phyloP scores from a whole-genome alignment of 371 early-diverging fungal species.

The Rhizomucor miehei region DNA sequence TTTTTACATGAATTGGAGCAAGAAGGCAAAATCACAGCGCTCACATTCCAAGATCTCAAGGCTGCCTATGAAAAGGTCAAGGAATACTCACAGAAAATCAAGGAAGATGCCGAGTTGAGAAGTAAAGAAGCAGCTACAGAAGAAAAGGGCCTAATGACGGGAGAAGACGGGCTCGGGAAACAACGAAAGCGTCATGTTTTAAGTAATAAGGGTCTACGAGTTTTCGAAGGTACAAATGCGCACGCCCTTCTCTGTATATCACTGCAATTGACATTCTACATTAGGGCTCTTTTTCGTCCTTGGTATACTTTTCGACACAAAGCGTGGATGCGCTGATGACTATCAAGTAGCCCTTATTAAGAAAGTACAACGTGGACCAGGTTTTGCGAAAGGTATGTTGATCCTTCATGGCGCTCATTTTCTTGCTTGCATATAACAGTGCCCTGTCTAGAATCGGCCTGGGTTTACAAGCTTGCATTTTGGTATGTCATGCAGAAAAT shows the following conservation, averaged over 20 bases:
- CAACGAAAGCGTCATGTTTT: background rate
- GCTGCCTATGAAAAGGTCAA: constrained; percentile 24
- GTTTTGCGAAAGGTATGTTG: background rate
- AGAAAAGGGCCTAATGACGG: background rate
- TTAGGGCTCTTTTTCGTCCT: constrained; percentile 39
- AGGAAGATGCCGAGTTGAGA: too few relatives aligned
- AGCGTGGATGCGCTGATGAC: constrained; percentile 28
- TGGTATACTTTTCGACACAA: constrained; percentile 26
- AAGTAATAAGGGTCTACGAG: background rate
- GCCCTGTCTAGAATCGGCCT: background rate
- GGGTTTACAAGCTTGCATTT: constrained; percentile 31
- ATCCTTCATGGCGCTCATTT: background rate
- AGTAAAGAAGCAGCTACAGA: too few relatives aligned
- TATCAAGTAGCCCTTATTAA: constrained; percentile 45
- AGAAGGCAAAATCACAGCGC: constrained; percentile 17
- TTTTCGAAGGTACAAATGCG: constrained; percentile 12
- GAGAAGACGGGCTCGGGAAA: background rate
- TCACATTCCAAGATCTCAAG: constrained; percentile 11
- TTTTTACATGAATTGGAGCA: constrained; percentile 22
- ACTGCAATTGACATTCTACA: background rate
- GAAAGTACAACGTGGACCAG: constrained; percentile 10
- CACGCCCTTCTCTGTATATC: background rate
- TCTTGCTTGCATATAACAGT: background rate
- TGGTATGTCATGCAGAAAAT: constrained; percentile 18
- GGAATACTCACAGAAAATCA: constrained; percentile 17